phyloP scores from a whole-genome alignment of 176 grass and related monocot genomes.

The Musa schizocarpa region DNA sequence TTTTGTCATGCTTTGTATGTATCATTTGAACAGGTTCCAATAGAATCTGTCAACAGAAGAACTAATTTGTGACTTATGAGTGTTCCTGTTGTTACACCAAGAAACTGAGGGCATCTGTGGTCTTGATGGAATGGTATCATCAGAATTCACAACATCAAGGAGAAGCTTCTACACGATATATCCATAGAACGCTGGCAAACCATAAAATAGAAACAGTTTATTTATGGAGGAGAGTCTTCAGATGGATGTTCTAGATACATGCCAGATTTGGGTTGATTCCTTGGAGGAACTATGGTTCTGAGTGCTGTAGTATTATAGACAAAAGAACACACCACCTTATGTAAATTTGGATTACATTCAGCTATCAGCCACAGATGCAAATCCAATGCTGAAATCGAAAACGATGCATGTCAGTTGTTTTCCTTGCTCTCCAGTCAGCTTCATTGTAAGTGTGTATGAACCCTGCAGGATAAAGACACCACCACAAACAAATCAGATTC shows the following conservation, averaged over 20 bases:
- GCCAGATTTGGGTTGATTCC: too few relatives aligned
- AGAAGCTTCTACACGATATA: too few relatives aligned
- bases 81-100: neutral
- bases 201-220: too few relatives aligned
- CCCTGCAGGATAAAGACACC: constrained; percentile 31
- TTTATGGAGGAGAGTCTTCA: too few relatives aligned
- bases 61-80: neutral
- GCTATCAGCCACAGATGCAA: constrained; percentile 18
- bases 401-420: constrained; percentile 62
- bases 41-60: neutral
- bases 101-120: neutral
- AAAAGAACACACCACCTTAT: neutral
- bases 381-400: constrained; percentile 60
- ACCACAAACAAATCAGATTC: neutral
- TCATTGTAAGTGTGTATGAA: constrained; percentile 72
- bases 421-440: constrained; percentile 25
- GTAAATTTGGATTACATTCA: neutral
- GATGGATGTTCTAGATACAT: too few relatives aligned
- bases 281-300: too few relatives aligned
- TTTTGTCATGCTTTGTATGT: neutral
- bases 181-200: too few relatives aligned
- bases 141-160: too few relatives aligned
- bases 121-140: too few relatives aligned
- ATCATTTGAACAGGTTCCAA: neutral
- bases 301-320: too few relatives aligned